phyloP scores from a whole-genome alignment of 1,284 basidiomycete genomes.

The Ganoderma sinense region DNA sequence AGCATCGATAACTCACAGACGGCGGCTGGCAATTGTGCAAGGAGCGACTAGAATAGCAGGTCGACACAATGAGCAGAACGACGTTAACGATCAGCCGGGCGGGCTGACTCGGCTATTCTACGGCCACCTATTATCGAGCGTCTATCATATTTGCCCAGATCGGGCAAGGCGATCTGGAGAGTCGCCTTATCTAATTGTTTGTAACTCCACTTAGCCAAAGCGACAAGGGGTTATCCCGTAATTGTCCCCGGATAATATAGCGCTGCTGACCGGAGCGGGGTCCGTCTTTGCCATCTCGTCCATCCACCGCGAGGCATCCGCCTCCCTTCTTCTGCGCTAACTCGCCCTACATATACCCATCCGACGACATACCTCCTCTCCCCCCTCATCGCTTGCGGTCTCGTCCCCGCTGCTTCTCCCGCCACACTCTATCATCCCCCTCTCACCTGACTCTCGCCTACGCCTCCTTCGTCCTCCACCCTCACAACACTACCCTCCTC shows the following conservation, averaged over 20 bases:
- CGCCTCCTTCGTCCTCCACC: conserved; percentile 1
- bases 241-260: background rate
- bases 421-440: conserved; percentile 14
- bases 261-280: conserved; percentile 6
- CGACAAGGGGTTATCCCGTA: background rate
- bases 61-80: background rate
- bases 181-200: background rate
- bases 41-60: background rate
- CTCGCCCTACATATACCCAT: conserved; percentile 30
- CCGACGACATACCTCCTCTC: conserved; percentile 20
- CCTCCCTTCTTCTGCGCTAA: conserved; percentile 27
- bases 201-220: background rate
- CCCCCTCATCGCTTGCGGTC: conserved; percentile 19
- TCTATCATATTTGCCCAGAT: background rate
- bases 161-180: background rate
- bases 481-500: conserved; percentile 5
- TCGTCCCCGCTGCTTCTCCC: conserved; percentile 6
- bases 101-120: background rate
- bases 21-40: background rate
- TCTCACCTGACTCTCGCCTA: conserved; percentile 15
- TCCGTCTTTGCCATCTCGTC: conserved; percentile 18
- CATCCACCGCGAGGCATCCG: conserved; percentile 29
- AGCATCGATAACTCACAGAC: conserved; percentile 1
- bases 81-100: background rate
- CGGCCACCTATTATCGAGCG: background rate